These are phyloP conservation scores for Agrocybe pediades DNA, from an alignment of 768 basidiomycete species.

Conservation along the genomic window DNA sequence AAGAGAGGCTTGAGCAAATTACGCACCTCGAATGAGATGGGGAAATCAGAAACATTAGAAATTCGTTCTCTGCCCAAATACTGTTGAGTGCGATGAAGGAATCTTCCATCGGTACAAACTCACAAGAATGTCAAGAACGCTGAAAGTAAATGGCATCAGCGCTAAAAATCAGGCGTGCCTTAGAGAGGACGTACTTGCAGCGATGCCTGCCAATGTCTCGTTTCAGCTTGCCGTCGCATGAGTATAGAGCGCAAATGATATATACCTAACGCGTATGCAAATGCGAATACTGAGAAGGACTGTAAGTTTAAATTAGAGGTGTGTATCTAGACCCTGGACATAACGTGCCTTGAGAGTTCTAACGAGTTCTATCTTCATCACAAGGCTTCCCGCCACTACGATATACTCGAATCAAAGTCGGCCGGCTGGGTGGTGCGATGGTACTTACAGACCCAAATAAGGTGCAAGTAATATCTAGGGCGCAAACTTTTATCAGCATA, in stretches of 20 bases:
- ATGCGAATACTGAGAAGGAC: not conserved
- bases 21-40: not conserved
- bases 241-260: not conserved
- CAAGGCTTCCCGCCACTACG: not conserved
- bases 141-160: not conserved
- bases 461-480: constrained; percentile 1
- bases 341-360: not conserved
- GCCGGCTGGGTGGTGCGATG: not conserved
- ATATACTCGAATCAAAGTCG: not conserved
- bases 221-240: not conserved
- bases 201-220: not conserved
- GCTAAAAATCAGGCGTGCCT: not conserved
- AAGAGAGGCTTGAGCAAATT: not conserved
- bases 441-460: constrained; percentile 3
- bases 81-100: too few species aligned
- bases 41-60: not conserved
- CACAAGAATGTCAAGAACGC: not conserved
- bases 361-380: not conserved
- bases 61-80: not conserved
- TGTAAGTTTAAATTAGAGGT: not conserved
- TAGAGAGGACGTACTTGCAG: not conserved
- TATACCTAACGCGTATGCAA: not conserved
- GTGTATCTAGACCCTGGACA: not conserved
- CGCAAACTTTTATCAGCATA: not conserved
- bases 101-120: not conserved